Evolutionary conservation across 2,329 filamentous ascomycete species (phyloP).

Genomic region (Sporothrix humicola): DNA sequence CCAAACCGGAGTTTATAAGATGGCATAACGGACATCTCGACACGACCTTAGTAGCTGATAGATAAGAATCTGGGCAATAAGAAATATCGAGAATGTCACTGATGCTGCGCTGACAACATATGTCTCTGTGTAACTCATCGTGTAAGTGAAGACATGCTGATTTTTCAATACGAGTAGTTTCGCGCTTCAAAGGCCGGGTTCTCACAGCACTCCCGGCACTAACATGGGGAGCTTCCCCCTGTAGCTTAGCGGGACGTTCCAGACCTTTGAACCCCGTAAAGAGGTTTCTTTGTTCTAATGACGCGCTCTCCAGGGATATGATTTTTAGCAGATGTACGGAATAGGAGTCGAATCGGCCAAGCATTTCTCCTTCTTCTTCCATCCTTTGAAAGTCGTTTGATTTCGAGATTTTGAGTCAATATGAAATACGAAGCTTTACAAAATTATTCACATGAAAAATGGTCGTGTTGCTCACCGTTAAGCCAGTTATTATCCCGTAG

Average conservation of each 20-base stretch:
- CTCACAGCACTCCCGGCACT: background rate
- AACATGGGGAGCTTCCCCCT: background rate
- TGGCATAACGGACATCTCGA: background rate
- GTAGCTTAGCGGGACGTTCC: background rate
- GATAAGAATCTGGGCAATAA: background rate
- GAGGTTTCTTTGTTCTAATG: background rate
- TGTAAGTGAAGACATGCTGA: background rate
- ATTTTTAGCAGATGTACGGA: background rate
- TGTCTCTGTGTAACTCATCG: background rate
- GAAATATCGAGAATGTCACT: background rate
- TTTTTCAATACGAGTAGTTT: background rate
- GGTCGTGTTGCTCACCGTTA: no score
- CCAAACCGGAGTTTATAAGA: background rate
- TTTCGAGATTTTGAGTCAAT: no score
- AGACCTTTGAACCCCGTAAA: background rate
- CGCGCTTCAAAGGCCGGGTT: background rate
- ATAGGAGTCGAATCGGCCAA: background rate
- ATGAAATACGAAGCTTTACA: no score
- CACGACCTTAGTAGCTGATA: no score
- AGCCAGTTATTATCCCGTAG: no score
- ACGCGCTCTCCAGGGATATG: background rate
- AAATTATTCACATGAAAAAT: no score
- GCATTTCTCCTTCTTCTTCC: background rate
- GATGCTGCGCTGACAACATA: background rate
- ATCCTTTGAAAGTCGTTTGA: no score